phyloP scores from a whole-genome alignment of 495 filamentous ascomycete genomes.

The Hyaloscypha variabilis region DNA sequence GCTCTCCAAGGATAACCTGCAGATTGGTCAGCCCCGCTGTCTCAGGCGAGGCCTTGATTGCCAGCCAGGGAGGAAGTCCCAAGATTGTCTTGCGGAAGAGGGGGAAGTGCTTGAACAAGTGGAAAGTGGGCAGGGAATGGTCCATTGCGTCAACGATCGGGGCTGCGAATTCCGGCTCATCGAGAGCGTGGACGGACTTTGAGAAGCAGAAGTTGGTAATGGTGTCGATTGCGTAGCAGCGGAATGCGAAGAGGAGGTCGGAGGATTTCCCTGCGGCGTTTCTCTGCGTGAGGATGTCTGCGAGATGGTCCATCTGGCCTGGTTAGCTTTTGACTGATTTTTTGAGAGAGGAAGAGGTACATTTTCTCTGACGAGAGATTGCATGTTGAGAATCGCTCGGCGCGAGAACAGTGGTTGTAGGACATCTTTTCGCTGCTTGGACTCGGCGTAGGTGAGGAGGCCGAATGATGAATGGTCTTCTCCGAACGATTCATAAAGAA shows the following conservation, averaged over 20 bases:
- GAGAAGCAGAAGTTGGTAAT: slow-evolving; percentile 44
- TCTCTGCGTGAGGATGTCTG: slow-evolving; percentile 26
- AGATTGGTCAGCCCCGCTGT: slow-evolving; percentile 16
- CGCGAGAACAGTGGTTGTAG: slow-evolving; percentile 42
- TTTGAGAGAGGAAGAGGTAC: slow-evolving; percentile 7
- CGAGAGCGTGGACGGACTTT: slow-evolving; percentile 35
- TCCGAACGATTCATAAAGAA: slow-evolving; percentile 39
- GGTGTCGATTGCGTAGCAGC: slow-evolving; percentile 42
- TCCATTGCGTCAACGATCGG: slow-evolving; percentile 21
- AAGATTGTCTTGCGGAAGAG: slow-evolving; percentile 34
- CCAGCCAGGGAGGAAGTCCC: slow-evolving; percentile 31
- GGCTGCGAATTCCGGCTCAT: slow-evolving; percentile 33
- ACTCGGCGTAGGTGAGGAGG: slow-evolving; percentile 35
- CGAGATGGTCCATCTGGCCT: slow-evolving; percentile 32
- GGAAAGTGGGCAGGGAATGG: slow-evolving; percentile 30
- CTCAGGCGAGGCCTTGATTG: slow-evolving; percentile 29
- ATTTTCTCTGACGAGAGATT: slow-evolving; percentile 40
- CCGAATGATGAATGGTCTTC: slow-evolving; percentile 40
- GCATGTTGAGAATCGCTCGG: slow-evolving; percentile 34
- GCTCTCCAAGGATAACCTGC: slow-evolving; percentile 21
- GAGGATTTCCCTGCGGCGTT: slow-evolving; percentile 12
- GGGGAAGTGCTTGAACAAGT: slow-evolving; percentile 41
- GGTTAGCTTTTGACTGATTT: not conserved
- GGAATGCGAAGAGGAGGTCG: slow-evolving; percentile 40
- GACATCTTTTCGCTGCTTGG: slow-evolving; percentile 41